Base-by-base conservation (phyloP, 805 yeast species). In the Lachancea lanzarotensis region DNA sequence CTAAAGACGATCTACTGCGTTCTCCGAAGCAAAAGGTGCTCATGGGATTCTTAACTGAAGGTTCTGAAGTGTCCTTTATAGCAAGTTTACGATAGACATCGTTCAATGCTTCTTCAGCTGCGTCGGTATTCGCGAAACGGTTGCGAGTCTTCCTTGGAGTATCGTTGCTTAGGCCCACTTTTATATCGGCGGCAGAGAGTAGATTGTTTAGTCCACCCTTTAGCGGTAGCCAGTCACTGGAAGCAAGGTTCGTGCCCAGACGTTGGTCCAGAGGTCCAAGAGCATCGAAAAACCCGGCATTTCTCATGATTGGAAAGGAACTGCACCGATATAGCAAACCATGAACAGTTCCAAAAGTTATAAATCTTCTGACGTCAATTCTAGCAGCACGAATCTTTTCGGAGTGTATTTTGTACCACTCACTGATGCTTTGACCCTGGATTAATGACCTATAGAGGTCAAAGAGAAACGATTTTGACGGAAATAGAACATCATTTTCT, bases 291-390 rank as follows among this genome's bases (percentile, higher is more conserved):
- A 43, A 36, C 7, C 50, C 52, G 5, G 49, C 39, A 26, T 54
- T 52, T 31, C 54, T 68, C 42, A 78, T 62, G 1, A 86, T 66
- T 0, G 98, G 97, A 57, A 78, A 86, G 17, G 89, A 70, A 45
- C 84, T 75, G 1, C 89, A 84, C 42, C 97, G 67, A 59, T 89
- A 89, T 8, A 95, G 82, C 5, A 93, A 56, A 0, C 95, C 88
- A 49, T 88, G 76, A 19, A 87, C 69, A 2, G 87, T 74, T 1
- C 99, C 99, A 70, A 90, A 93, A 16, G 89, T 79, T 17, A 93
- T 70, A 54, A 93, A 86, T 44, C 95, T 69, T 50, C 98, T 72
- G 3, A 93, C 70, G 62, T 93, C 99, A 35, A 95, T 78, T 50
- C 79, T 74, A 22, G 67, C 62, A 15, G 51, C 52, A 19, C 66